phyloP scores from a whole-genome alignment of 495 filamentous ascomycete species.

The Terfezia boudieri region DNA sequence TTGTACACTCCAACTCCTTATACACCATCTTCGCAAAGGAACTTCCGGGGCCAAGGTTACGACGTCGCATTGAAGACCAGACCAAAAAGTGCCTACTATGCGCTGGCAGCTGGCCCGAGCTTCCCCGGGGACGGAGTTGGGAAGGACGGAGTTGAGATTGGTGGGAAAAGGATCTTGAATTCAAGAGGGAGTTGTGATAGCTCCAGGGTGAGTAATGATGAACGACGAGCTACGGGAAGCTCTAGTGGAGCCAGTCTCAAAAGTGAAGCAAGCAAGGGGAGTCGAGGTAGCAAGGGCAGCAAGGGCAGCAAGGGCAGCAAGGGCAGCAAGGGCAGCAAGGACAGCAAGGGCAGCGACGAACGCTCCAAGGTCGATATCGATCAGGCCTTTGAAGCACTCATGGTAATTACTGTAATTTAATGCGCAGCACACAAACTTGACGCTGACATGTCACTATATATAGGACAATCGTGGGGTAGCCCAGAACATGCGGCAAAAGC shows the following conservation, averaged over 20 bases:
- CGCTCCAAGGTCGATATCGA: conserved; percentile 17
- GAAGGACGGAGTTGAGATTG: not conserved
- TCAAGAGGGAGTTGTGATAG: conserved; percentile 13
- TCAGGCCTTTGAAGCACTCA: conserved; percentile 15
- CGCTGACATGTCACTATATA: no score
- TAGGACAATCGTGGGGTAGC: conserved; percentile 31
- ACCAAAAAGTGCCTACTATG: conserved; percentile 16
- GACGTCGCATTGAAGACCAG: conserved; percentile 9
- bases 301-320: not conserved
- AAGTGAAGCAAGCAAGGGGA: conserved; percentile 7
- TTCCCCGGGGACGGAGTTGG: conserved; percentile 7
- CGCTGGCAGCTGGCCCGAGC: conserved; percentile 5
- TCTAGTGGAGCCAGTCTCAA: not conserved
- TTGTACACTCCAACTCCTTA: conserved; percentile 10
- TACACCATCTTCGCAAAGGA: conserved; percentile 14
- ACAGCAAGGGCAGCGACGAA: conserved; percentile 4
- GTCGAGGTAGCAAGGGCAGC: conserved; percentile 4
- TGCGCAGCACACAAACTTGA: no score
- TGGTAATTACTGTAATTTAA: not conserved
- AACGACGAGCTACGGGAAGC: not conserved
- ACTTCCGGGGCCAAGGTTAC: conserved; percentile 15
- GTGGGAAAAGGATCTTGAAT: conserved; percentile 1
- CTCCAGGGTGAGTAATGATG: conserved; percentile 8
- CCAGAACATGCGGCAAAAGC: conserved; percentile 76
- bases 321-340: not conserved